Percentiles rank a stretch among this genome's conserved stretches.
These are phyloP conservation scores for Pistacia atlantica DNA, from an alignment of 345 rosid genomes.

Conservation along the genomic window DNA sequence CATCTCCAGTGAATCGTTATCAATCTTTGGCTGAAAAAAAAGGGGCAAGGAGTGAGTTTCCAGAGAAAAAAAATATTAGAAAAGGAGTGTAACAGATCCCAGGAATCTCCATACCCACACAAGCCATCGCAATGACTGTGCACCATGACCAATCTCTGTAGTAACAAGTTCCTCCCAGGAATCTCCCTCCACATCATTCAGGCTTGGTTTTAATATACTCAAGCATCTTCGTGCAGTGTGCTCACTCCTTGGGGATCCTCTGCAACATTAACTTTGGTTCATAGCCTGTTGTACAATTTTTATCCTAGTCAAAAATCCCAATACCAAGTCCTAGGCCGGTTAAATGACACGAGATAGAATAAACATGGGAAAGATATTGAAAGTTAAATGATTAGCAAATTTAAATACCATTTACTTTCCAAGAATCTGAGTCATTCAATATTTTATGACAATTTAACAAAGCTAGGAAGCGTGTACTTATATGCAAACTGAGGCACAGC, in stretches of 20 bases:
- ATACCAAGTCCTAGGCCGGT: slow-evolving; percentile 8
- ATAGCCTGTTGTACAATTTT: slow-evolving; percentile 55
- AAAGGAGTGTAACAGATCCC: background rate
- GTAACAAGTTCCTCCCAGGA: slow-evolving; percentile 92
- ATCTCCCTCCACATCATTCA: slow-evolving; percentile 64
- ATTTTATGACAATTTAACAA: background rate
- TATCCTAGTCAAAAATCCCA: slow-evolving; percentile 52
- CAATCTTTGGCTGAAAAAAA: slow-evolving; percentile 67
- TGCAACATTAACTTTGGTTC: slow-evolving; percentile 78
- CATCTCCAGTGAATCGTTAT: slow-evolving; percentile 57
- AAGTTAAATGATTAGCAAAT: background rate
- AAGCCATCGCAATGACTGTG: slow-evolving; percentile 84
- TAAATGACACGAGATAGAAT: slow-evolving; percentile 8
- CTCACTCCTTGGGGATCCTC: slow-evolving; percentile 79
- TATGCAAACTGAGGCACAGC: background rate
- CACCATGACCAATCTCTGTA: slow-evolving; percentile 72
- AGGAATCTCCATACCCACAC: slow-evolving; percentile 63
- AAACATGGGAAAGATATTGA: background rate
- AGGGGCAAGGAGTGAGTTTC: background rate
- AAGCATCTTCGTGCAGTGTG: slow-evolving; percentile 68
- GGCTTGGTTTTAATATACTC: slow-evolving; percentile 71
- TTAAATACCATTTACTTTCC: background rate
- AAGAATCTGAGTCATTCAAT: background rate
- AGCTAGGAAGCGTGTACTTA: background rate
- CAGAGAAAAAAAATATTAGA: background rate